Evolutionary conservation across 225 moss, liverwort and hornwort species (phyloP).

Genomic region (Anthoceros angustus): DNA sequence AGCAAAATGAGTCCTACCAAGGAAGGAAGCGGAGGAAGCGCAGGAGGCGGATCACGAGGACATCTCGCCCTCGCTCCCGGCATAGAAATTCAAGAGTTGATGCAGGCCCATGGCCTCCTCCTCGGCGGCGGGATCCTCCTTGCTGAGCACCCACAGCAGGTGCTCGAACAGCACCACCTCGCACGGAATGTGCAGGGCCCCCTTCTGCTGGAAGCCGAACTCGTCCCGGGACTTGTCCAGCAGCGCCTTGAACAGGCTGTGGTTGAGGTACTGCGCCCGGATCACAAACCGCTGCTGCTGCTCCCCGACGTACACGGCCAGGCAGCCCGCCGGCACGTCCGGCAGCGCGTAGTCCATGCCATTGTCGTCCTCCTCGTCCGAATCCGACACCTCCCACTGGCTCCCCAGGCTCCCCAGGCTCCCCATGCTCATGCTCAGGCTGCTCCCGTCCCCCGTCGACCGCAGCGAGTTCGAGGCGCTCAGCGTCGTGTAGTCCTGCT

Average conservation of each 20-base stretch:
- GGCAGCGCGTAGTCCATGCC: not conserved
- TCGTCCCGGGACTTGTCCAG: conserved; percentile 1
- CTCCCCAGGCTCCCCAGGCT: no score
- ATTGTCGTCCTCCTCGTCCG: not conserved
- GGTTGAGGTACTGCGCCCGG: conserved; percentile 5
- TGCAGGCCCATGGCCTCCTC: not conserved
- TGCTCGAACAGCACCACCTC: conserved; percentile 3
- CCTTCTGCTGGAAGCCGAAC: conserved; percentile 6
- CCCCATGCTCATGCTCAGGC: not conserved
- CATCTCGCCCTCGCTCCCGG: not conserved
- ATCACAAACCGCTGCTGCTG: conserved; percentile 5
- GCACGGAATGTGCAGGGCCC: not conserved
- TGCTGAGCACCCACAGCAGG: conserved; percentile 1
- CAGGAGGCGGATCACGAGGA: not conserved
- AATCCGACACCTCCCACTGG: not conserved
- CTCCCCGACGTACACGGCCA: conserved; percentile 3
- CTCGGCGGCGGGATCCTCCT: not conserved
- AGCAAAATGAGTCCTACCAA: no score
- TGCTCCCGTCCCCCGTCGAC: not conserved
- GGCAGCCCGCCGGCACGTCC: conserved; percentile 4
- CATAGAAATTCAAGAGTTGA: not conserved
- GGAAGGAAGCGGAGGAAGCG: no score
- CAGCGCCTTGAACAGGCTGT: not conserved
- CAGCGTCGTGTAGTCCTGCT: not conserved
- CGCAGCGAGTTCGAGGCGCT: not conserved